Base-by-base conservation (phyloP, 345 rosid species). In the Brassica cretica region DNA sequence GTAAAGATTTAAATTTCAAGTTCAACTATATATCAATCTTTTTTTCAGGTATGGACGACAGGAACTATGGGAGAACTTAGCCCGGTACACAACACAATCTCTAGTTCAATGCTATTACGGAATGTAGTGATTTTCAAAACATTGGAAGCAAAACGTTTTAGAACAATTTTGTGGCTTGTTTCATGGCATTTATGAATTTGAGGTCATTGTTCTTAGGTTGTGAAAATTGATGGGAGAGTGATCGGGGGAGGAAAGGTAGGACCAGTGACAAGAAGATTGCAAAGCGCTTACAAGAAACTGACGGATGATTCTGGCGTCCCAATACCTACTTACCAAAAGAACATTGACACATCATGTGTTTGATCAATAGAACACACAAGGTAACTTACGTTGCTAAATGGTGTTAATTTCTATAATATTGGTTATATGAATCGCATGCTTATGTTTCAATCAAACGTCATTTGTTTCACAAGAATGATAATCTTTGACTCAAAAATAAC, bases 31-130 rank as follows among this genome's bases (percentile, higher is more conserved):
- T 39, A 11, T 35, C 12, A 33, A 60, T 49, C 18, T 9, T 2
- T 4, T 16, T 32, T 12, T 61, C 84, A 93, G 98, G 95, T 89
- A 37, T 93, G 92, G 92, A 91, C 98, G 14, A 93, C 97, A 1
- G 97, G 97, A 79, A 93, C 98, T 16, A 91, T 91, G 97, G 97
- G 98, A 82, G 97, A 93, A 84, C 86, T 93, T 61, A 90, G 88
- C 60, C 97, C 95, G 70, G 97, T 89, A 77, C 87, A n/a, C 62
- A 56, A 33, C 64, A 8, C 35, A 41, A 64, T 60, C 29, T 66
- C 79, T 21, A 35, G 11, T 59, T 18, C 6, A 46, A 11, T 30
- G 27, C 12, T 11, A 0, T 72, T 30, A 58, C 3, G 0, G 44
- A 39, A 8, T 39, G 44, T 39, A 39, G 44, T 39, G 44, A 39